Conservation (phyloP, 2,329 filamentous ascomycete genomes). For the Zopfia rhizophila region DNA sequence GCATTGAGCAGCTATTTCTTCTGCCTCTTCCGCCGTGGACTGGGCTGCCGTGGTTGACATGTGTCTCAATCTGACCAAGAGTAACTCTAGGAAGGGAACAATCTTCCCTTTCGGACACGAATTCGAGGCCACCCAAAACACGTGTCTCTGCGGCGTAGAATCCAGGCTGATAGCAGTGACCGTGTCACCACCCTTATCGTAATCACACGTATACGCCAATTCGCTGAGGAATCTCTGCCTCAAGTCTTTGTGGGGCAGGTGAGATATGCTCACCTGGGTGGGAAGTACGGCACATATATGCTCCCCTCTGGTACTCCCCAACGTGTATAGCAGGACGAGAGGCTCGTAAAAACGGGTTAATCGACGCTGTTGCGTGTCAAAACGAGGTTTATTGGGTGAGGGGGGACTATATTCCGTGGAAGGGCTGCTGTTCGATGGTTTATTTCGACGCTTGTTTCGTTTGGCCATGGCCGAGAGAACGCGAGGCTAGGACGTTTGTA, state of each 20-base stretch:
- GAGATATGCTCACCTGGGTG: slow-evolving; percentile 3
- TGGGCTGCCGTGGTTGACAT: neutral
- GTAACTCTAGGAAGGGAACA: slow-evolving; percentile 15
- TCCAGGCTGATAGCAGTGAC: slow-evolving; percentile 25
- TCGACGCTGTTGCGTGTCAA: slow-evolving; percentile 3
- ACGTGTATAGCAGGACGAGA: slow-evolving; percentile 10
- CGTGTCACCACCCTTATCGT: slow-evolving; percentile 25
- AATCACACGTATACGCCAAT: slow-evolving; percentile 22
- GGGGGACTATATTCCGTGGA: too few species aligned
- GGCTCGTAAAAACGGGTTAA: slow-evolving; percentile 21
- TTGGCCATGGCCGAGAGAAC: too few species aligned
- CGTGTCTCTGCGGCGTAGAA: slow-evolving; percentile 18
- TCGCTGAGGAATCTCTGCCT: slow-evolving; percentile 21
- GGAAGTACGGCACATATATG: slow-evolving; percentile 5
- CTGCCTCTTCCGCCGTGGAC: neutral
- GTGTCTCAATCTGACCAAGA: slow-evolving; percentile 12
- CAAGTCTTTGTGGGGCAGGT: slow-evolving; percentile 6
- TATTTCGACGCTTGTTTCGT: too few species aligned
- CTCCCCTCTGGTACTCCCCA: slow-evolving; percentile 12
- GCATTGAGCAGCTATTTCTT: slow-evolving; percentile 14
- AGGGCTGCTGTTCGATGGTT: too few species aligned
- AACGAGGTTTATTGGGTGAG: slow-evolving; percentile 2
- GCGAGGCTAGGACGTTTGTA: too few species aligned
- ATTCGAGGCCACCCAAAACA: slow-evolving; percentile 28
- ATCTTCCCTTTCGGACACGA: slow-evolving; percentile 13